Evolutionary conservation across 1,139 yeast genomes (phyloP).

Genomic region (Arxiozyma bovina): DNA sequence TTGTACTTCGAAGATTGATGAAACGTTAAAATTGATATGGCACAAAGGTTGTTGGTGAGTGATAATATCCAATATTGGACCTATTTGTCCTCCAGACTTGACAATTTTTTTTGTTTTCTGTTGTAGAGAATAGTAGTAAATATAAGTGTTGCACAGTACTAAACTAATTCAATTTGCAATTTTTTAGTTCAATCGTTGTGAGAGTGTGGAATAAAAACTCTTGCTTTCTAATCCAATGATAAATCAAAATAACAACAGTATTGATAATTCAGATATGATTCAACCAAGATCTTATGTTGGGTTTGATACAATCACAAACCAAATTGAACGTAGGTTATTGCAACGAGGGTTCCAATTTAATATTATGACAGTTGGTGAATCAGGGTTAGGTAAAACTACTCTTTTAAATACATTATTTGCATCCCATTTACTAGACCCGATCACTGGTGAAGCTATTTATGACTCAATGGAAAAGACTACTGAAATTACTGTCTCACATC

Average conservation of each 20-base stretch:
- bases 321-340: conserved; percentile 84
- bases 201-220: background rate
- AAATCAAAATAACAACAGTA: background rate
- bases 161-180: too few relatives aligned
- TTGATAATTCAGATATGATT: background rate
- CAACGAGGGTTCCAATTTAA: conserved; percentile 93
- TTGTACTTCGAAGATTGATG: background rate
- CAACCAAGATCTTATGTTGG: conserved; percentile 54
- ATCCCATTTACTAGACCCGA: conserved; percentile 63
- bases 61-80: background rate
- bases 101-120: too few relatives aligned
- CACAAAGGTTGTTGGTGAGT: background rate
- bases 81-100: background rate
- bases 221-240: background rate
- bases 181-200: background rate
- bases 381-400: conserved; percentile 93
- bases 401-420: conserved; percentile 84
- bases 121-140: background rate
- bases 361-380: conserved; percentile 87
- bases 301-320: conserved; percentile 90
- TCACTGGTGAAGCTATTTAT: conserved; percentile 43
- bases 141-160: background rate
- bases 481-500: conserved; percentile 70
- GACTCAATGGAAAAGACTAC: conserved; percentile 77
- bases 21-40: background rate